Percentiles rank a stretch among this genome's conserved stretches.
These are phyloP conservation scores for sweet orange (Citrus sinensis) DNA, from an alignment of 345 rosid species.

Conservation along the genomic window DNA sequence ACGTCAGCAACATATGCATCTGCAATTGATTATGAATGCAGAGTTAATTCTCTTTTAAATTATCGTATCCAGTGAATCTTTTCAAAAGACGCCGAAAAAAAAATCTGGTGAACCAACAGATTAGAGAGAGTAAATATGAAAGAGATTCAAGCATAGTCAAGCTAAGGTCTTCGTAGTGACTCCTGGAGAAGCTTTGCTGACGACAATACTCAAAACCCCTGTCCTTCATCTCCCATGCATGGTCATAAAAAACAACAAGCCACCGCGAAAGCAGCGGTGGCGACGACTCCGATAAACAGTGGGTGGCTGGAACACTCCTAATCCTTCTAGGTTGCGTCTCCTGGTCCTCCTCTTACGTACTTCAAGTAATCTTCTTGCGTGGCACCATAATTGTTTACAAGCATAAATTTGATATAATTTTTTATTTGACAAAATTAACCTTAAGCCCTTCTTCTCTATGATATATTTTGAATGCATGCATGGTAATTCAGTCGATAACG, in stretches of 20 bases:
- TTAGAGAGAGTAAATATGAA: slow-evolving; percentile 49
- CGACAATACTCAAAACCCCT: slow-evolving; percentile 76
- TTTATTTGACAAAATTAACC: too few species aligned
- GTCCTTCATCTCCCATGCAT: slow-evolving; percentile 31
- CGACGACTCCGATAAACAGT: slow-evolving; percentile 37
- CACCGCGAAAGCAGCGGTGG: slow-evolving; percentile 18
- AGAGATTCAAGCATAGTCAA: slow-evolving; percentile 34
- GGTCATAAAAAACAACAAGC: slow-evolving; percentile 24
- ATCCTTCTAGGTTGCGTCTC: slow-evolving; percentile 63
- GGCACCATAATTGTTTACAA: background rate
- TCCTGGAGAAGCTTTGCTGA: slow-evolving; percentile 61
- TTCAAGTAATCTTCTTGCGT: slow-evolving; percentile 35
- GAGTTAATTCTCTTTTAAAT: too few species aligned
- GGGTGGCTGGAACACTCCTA: slow-evolving; percentile 60
- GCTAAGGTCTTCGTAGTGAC: slow-evolving; percentile 70
- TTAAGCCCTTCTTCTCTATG: background rate
- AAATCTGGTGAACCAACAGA: slow-evolving; percentile 21
- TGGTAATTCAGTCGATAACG: slow-evolving; percentile 46
- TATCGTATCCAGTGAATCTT: too few species aligned
- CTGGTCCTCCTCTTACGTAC: slow-evolving; percentile 67
- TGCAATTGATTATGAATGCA: too few species aligned
- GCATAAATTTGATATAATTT: background rate
- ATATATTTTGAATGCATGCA: background rate
- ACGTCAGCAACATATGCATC: slow-evolving; percentile 71
- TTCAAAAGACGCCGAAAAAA: too few species aligned